Evolutionary conservation across 495 filamentous ascomycete species (phyloP).

Genomic region (Xylona heveae): DNA sequence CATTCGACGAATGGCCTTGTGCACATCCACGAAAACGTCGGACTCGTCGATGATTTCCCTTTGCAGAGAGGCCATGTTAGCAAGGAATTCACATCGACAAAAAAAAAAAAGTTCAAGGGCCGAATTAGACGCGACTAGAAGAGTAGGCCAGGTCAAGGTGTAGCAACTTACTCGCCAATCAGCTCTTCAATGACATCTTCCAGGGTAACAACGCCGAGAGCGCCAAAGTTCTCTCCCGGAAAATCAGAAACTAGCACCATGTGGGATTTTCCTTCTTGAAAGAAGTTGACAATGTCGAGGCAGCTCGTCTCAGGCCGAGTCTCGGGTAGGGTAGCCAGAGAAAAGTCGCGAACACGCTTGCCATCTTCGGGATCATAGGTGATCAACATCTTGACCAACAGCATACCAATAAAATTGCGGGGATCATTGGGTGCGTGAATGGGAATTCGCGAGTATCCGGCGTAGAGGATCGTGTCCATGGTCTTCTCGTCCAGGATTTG

Average conservation of each 20-base stretch:
- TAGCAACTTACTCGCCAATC: slow-evolving; percentile 68
- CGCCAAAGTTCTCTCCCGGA: slow-evolving; percentile 73
- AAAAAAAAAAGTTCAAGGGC: slow-evolving; percentile 23
- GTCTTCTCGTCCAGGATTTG: slow-evolving; percentile 76
- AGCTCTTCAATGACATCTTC: slow-evolving; percentile 98
- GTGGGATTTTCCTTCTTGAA: slow-evolving; percentile 96
- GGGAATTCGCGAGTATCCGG: slow-evolving; percentile 88
- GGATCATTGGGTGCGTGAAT: slow-evolving; percentile 72
- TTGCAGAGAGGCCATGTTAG: slow-evolving; percentile 4
- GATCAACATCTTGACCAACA: slow-evolving; percentile 93
- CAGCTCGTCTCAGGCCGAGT: slow-evolving; percentile 89
- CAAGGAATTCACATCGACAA: background rate
- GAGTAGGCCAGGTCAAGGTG: background rate
- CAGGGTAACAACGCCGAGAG: slow-evolving; percentile 79
- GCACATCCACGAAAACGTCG: slow-evolving; percentile 88
- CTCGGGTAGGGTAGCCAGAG: slow-evolving; percentile 82
- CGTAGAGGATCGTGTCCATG: slow-evolving; percentile 79
- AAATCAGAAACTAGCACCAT: slow-evolving; percentile 91
- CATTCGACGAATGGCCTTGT: slow-evolving; percentile 82
- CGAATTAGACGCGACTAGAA: background rate
- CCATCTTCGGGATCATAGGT: slow-evolving; percentile 94
- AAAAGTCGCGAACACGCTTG: slow-evolving; percentile 67
- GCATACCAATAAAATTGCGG: slow-evolving; percentile 86
- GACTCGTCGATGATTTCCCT: slow-evolving; percentile 58
- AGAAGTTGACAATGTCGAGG: slow-evolving; percentile 96